phyloP scores from a whole-genome alignment of 495 filamentous ascomycete species.

The Penicillium macrosclerotiorum region DNA sequence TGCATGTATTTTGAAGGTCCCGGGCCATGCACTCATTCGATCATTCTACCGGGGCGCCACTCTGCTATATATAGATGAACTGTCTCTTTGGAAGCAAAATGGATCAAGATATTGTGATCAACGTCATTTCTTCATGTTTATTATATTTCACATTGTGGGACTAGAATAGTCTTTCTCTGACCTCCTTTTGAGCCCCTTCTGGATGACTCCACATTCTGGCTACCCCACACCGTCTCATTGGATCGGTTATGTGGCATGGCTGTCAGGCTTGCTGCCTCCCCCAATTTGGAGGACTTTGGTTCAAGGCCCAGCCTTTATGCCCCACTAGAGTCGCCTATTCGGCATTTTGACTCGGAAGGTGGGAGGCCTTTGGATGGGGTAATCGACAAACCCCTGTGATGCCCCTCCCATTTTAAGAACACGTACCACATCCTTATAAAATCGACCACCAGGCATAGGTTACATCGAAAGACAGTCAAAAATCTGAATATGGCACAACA shows the following conservation, averaged over 20 bases:
- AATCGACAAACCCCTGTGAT: background rate
- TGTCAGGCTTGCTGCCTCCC: background rate
- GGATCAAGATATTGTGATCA: no score
- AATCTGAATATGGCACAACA: conserved; percentile 2
- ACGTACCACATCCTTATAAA: no score
- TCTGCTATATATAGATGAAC: no score
- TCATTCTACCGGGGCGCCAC: no score
- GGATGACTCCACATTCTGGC: conserved; percentile 7
- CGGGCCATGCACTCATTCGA: no score
- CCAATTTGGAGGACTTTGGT: background rate
- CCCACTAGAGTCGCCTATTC: conserved; percentile 18
- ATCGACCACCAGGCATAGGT: no score
- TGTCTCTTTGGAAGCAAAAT: no score
- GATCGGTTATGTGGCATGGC: conserved; percentile 12
- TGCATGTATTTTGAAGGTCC: no score
- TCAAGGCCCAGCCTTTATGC: background rate
- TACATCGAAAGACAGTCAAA: background rate
- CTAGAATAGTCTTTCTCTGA: no score
- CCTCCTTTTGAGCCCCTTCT: background rate
- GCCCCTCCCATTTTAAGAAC: conserved; percentile 1
- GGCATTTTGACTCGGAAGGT: conserved; percentile 14
- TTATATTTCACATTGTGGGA: no score
- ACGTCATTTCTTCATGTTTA: background rate
- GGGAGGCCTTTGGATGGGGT: background rate
- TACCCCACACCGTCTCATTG: conserved; percentile 4